Percentiles rank a stretch among this genome's conserved stretches.
These are phyloP conservation scores for Poa pratensis DNA, from an alignment of 176 grass and related monocot genomes.

Conservation along the genomic window DNA sequence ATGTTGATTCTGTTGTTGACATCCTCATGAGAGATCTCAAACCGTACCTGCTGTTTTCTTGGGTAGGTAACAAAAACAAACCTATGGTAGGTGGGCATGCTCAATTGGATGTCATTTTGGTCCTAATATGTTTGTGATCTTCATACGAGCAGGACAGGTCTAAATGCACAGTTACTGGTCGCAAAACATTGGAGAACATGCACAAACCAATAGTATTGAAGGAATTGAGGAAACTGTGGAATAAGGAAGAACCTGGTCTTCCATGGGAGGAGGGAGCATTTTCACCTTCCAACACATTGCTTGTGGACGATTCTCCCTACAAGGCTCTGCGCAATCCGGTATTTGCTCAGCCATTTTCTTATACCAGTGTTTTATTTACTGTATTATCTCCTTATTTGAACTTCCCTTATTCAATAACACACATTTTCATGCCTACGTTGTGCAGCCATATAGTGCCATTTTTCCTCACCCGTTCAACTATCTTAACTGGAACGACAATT, in stretches of 20 bases:
- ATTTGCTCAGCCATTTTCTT: conserved; percentile 38
- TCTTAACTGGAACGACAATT: conserved; percentile 60
- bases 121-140: conserved; percentile 38
- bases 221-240: conserved; percentile 84
- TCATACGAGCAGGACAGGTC: conserved; percentile 64
- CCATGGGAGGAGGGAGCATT: conserved; percentile 74
- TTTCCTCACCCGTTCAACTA: conserved; percentile 71
- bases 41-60: conserved; percentile 75
- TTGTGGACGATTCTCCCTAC: conserved; percentile 92
- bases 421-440: conserved; percentile 28
- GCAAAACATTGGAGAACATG: conserved; percentile 69
- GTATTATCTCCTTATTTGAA: conserved; percentile 17
- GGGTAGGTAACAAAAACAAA: conserved; percentile 58
- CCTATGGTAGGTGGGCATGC: background rate
- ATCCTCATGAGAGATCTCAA: conserved; percentile 65
- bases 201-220: conserved; percentile 78
- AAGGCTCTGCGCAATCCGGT: conserved; percentile 91
- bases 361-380: background rate
- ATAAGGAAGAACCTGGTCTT: conserved; percentile 77
- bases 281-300: conserved; percentile 75
- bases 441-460: conserved; percentile 80
- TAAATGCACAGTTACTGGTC: conserved; percentile 80
- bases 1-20: conserved; percentile 58
- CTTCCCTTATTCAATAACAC: background rate
- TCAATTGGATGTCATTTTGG: conserved; percentile 34